Percentiles rank a stretch among this genome's conserved stretches.
These are phyloP conservation scores for Stephanodiscus minutulus DNA, from an alignment of 108 stramenopile genomes.

Conservation along the genomic window DNA sequence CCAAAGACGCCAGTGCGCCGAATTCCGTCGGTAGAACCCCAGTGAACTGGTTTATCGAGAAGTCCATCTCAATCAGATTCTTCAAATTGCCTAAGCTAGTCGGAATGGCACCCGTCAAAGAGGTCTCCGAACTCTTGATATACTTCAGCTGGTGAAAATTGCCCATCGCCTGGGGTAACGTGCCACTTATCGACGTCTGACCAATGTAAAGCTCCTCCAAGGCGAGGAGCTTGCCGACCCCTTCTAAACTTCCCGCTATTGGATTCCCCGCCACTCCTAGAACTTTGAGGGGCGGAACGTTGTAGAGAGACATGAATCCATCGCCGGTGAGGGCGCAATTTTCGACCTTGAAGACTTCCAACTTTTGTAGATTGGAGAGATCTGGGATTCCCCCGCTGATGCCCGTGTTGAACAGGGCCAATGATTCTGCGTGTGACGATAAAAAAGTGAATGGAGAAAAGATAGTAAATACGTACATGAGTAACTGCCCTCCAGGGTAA, in stretches of 20 bases:
- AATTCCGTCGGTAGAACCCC: constrained; percentile 20
- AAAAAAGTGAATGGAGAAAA: not conserved
- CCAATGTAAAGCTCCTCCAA: constrained; percentile 37
- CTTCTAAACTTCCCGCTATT: constrained; percentile 13
- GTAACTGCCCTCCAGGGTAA: not conserved
- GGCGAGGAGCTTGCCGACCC: constrained; percentile 13
- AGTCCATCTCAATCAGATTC: constrained; percentile 25
- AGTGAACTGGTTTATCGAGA: constrained; percentile 14
- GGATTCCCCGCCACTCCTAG: constrained; percentile 49
- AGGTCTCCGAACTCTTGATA: constrained; percentile 16
- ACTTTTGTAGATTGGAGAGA: constrained; percentile 20
- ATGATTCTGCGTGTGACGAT: constrained; percentile 17
- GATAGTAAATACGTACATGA: not conserved
- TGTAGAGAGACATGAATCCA: constrained; percentile 19
- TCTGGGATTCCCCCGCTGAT: constrained; percentile 33
- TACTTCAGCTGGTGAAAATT: constrained; percentile 11
- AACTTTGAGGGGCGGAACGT: constrained; percentile 25
- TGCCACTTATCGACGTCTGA: constrained; percentile 21
- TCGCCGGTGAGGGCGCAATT: constrained; percentile 45
- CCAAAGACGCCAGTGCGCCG: constrained; percentile 25
- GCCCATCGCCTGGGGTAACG: constrained; percentile 26
- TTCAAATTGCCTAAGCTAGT: constrained; percentile 12
- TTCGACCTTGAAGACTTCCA: constrained; percentile 51
- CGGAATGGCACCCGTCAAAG: constrained; percentile 47
- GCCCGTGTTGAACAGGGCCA: constrained; percentile 35